A percentile compares a stretch with the other conserved stretches of the same genome.
These are phyloP conservation scores for Rhodotorula babjevae DNA, from an alignment of 768 basidiomycete species.

Conservation along the genomic window DNA sequence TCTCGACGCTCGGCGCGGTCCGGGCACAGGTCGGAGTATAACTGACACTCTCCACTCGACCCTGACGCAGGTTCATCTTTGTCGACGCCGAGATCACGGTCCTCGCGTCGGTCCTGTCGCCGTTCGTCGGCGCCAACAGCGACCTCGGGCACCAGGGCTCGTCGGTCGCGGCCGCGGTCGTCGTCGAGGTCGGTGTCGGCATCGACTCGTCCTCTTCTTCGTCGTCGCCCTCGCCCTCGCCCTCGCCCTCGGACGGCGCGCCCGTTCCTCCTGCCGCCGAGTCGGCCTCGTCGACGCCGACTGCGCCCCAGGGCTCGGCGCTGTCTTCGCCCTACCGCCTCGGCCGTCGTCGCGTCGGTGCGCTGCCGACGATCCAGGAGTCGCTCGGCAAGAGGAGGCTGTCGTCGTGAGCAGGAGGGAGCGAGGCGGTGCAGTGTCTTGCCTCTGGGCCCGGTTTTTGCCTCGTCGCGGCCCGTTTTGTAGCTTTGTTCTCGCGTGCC, in stretches of 20 bases:
- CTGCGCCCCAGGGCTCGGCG: too few species aligned
- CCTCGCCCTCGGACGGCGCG: too few species aligned
- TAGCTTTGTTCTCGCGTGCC: too few species aligned
- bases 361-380: constrained; percentile 3
- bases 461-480: too few species aligned
- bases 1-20: too few species aligned
- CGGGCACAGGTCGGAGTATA: neutral
- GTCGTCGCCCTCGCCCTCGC: too few species aligned
- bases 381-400: neutral
- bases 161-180: neutral
- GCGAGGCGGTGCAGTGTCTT: neutral
- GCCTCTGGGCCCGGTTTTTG: too few species aligned
- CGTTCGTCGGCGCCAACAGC: neutral
- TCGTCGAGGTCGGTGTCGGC: neutral
- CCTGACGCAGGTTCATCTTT: constrained; percentile 22
- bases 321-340: too few species aligned
- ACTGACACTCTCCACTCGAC: neutral
- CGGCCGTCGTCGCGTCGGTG: too few species aligned
- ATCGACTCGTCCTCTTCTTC: neutral
- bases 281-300: too few species aligned
- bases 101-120: neutral
- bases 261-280: neutral
- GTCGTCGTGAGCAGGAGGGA: neutral
- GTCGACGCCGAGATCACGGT: constrained; percentile 10
- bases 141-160: neutral